Base-by-base conservation (phyloP, 2,329 filamentous ascomycete species). In the Tolypocladium tropicale region DNA sequence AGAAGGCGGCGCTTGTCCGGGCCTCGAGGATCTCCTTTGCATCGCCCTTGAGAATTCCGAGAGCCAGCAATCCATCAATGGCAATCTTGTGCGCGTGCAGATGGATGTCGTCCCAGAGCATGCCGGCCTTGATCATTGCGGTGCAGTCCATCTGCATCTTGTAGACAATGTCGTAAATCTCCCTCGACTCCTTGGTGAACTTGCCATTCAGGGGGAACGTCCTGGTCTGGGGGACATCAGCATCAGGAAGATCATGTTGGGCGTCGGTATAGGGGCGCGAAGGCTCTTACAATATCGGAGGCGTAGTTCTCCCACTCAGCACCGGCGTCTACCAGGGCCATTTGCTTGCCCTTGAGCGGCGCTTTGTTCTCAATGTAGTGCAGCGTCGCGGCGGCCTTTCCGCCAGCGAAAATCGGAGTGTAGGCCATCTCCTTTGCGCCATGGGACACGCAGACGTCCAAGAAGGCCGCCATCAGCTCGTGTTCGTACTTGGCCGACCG, bases 351-450 rank as follows among this genome's bases (percentile, higher is more conserved):
- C 1, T 74, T 72, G 37, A 93, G 74, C 0, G 84, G 78, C 65
- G 86, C 79, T 60, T 91, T 78, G 69, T 95, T 95, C 66, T 86
- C 82, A 28, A 90, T 83, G 64, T 96, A 96, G 73, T 96, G 93
- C 36, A 96, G 79, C 1, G 90, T 94, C 6, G 91, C 89, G 0
- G 88, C 92, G 18, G 89, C 86, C 6, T 84, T 80, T 12, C 93
- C 93, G 36, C 83, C 82, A 0, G 90, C 93, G 21, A 94, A 84
- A 65, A 97, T 96, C 58, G 87, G 86, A 62, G 88, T 83, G 72
- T 97, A 97, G 1, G 93, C 86, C 76, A 95, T 90, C 64, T 94
- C 84, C 67, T 85, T 86, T 54, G 88, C 87, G 28, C 88, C 89
- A 58, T 86, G 79, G 53, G 85, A 80, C 58, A 94, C 82, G 68